Base-by-base conservation (phyloP, 225 moss, liverwort and hornwort species). In the Sphagnum tenellum region DNA sequence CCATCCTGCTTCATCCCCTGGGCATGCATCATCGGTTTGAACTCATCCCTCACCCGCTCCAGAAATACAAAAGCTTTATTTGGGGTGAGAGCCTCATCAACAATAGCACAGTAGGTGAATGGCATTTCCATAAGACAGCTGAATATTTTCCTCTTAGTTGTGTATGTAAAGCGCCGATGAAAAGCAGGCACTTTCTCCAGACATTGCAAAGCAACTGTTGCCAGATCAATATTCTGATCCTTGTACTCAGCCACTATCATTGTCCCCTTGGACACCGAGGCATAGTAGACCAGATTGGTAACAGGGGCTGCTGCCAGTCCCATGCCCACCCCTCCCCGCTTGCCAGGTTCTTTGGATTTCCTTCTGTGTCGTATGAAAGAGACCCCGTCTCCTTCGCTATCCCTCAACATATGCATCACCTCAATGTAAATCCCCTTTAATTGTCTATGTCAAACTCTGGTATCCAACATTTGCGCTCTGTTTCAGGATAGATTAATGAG, bases 51-150 rank as follows among this genome's bases (percentile, higher is more conserved):
- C 12, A 81, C 75, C 0, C 72, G 74, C 52, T 80, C 78, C 75
- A 84, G 52, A 55, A 84, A 81, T 3, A 59, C 64, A 3, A 77
- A 81, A 8, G 72, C 69, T 4, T 68, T 75, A 3, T 11, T 4
- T 64, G 77, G 80, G 29, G 77, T 77, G 45, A 84, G 44, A 5
- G 84, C 84, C 78, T 84, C 81, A 49, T 84, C 81, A 70, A 75
- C 64, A 44, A 84, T 75, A 4, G 80, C 84, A 48, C 62, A 66
- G 49, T 77, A 81, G 44, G 67, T 77, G 50, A 84, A 75, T 10
- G 47, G 51, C 29, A 44, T 70, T 4, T 80, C 74, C 64, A 84
- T 75, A 46, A 84, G 11, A n/a, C 69, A 84, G 49, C 67, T 61
- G 51, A 78, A 80, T 73, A 73, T 75, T 2, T 75, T 77, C 47